Base-by-base conservation (phyloP, 495 filamentous ascomycete genomes). In the Penicillium steckii region DNA sequence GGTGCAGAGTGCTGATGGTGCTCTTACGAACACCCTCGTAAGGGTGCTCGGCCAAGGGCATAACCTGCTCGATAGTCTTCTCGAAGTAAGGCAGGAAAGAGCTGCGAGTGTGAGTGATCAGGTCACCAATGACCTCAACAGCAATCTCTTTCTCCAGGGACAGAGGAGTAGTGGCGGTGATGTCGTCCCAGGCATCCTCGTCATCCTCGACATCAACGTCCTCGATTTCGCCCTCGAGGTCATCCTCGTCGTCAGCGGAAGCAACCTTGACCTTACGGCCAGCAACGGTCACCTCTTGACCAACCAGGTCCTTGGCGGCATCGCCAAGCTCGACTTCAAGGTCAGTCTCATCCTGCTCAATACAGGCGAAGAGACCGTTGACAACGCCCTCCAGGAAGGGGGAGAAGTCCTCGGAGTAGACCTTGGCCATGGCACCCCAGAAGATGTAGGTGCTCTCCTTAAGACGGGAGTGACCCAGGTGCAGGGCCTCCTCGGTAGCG, bases 81-180 rank as follows among this genome's bases (percentile, higher is more conserved):
- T 97, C 84, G 49, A 97, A 86, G 70, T 93, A 97, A 12, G 94
- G 92, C 25, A 95, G 71, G 65, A 81, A 90, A 32, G 85, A 77
- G 52, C 76, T 75, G 64, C 86, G 88, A 37, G 90, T 88, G 71
- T 95, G 82, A 32, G 88, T 88, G 57, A 98, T 83, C 25, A 98
- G 81, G 62, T 98, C 94, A 46, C 93, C 94, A 35, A 97, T 76
- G 12, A 96, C 91, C 72, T 98, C 94, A 35, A 95, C 80, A 37
- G 95, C 94, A 52, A 97, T 95, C 73, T 98, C 94, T 71, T 98
- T 97, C 77, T 98, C 94, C 51, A 96, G 77, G 19, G 93, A 91
- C 44, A 97, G 82, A 33, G 89, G 88, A 22, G 89, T 93, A 26
- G 94, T 86, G 51, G 85, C 85, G 54, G 78, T 81, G 33, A 90